A percentile compares a stretch with the other conserved stretches of the same genome.
Conservation (phyloP, 2,329 filamentous ascomycete species). For the Trichoderma citrinoviride region DNA sequence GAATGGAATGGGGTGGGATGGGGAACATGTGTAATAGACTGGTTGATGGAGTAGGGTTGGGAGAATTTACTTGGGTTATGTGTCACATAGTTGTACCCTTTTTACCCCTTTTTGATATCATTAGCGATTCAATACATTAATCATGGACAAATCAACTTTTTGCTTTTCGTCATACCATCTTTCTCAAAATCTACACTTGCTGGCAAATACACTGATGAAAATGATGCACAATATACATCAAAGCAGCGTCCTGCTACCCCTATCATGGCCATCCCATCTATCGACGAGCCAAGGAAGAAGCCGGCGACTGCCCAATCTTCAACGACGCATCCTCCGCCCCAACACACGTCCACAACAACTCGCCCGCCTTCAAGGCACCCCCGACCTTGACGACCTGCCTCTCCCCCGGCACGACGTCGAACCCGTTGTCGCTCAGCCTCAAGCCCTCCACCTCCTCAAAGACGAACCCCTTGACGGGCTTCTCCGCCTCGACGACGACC, state of each 20-base stretch:
- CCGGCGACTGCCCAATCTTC: constrained; percentile 5
- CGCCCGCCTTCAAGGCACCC: constrained; percentile 18
- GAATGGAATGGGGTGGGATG: neutral
- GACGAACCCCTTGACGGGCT: constrained; percentile 57
- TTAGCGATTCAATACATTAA: constrained; percentile 4
- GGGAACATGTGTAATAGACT: neutral
- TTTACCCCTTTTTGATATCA: neutral
- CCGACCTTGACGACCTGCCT: constrained; percentile 27
- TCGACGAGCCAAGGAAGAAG: neutral
- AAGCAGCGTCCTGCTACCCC: neutral
- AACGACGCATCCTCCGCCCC: constrained; percentile 23
- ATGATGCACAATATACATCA: neutral
- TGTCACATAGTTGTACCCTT: neutral
- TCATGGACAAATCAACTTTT: neutral
- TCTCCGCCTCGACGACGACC: constrained; percentile 37
- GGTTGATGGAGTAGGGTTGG: neutral
- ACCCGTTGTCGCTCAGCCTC: constrained; percentile 54
- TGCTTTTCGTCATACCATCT: neutral
- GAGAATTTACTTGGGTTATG: neutral
- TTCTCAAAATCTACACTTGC: too few relatives aligned
- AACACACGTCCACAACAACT: constrained; percentile 24
- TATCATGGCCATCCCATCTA: neutral
- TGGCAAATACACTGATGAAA: neutral
- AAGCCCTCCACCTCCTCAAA: constrained; percentile 48
- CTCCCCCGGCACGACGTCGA: constrained; percentile 55